A percentile compares a stretch with the other conserved stretches of the same genome.
phyloP scores from a whole-genome alignment of 495 filamentous ascomycete species.

The Glarea lozoyensis region DNA sequence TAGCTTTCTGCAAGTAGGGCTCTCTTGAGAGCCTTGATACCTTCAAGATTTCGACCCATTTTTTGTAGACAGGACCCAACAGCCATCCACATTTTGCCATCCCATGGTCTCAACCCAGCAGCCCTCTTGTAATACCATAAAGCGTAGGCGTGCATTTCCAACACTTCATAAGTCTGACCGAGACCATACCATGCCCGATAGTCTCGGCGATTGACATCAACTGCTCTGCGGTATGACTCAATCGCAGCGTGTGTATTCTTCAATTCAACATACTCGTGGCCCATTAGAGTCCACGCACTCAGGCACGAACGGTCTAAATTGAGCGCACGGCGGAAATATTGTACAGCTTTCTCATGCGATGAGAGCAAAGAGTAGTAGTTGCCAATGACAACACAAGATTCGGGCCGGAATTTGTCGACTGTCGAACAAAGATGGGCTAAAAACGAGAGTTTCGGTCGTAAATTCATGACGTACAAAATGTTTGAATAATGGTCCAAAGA shows the following conservation, averaged over 20 bases:
- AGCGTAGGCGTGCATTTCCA: conserved; percentile 96
- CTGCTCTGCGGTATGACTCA: conserved; percentile 90
- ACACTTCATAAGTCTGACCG: conserved; percentile 92
- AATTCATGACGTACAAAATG: conserved; percentile 86
- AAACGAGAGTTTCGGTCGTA: conserved; percentile 81
- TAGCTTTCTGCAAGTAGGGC: conserved; percentile 78
- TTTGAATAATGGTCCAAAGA: conserved; percentile 92
- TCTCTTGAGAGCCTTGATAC: conserved; percentile 89
- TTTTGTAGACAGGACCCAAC: conserved; percentile 85
- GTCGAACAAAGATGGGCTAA: conserved; percentile 81
- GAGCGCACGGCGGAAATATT: conserved; percentile 95
- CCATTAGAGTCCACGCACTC: conserved; percentile 98
- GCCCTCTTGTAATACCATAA: conserved; percentile 97
- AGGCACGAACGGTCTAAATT: conserved; percentile 87
- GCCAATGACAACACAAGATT: conserved; percentile 93
- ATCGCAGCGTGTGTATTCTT: conserved; percentile 99
- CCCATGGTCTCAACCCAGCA: conserved; percentile 80
- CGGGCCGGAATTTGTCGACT: conserved; percentile 92
- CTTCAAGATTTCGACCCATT: conserved; percentile 72
- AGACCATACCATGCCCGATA: conserved; percentile 98
- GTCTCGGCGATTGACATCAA: conserved; percentile 93
- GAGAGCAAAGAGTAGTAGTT: conserved; percentile 95
- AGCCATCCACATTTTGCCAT: conserved; percentile 98
- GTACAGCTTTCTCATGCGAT: conserved; percentile 93
- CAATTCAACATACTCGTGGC: conserved; percentile 97